Base-by-base conservation (phyloP, 1,284 basidiomycete species). In the Tilletia setariae region DNA sequence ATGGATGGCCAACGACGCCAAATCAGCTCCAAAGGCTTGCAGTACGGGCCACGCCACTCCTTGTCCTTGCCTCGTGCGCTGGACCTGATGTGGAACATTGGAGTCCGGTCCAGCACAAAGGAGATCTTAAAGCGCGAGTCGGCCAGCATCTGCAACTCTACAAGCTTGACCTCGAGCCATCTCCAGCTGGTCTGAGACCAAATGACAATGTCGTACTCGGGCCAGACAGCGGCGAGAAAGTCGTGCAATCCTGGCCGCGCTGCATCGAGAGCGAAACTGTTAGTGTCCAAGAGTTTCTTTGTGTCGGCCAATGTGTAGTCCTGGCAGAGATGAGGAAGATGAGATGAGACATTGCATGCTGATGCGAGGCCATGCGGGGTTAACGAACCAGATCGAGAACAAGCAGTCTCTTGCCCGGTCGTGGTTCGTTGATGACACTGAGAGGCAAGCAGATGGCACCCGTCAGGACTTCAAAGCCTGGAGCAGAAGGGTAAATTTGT, bases 111-210 rank as follows among this genome's bases (percentile, higher is more conserved):
- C 6, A 28, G n/a, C n/a, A 46, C 25, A 21, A 47, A 46, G 6
- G 59, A 63, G 19, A 53, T 47, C 63, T 51, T 11, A 40, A 72
- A 78, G 43, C 72, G 67, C 13, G 69, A 53, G 53, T 78, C 72
- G 43, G 69, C 70, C 23, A 95, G 84, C 88, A 94, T 91, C 28
- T 88, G 91, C 28, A 95, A 86, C 82, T 95, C 93, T 19, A 91
- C 88, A 3, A 96, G 86, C 83, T 95, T 96, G 40, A 89, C 88
- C 83, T 96, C 93, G 32, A 95, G 86, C 92, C 92, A 95, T 63
- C 92, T 86, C 92, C 92, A 94, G 71, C 88, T 89, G 0, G 92
- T 94, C 67, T 83, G 79, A 21, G 83, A 75, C 77, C 77, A 79
- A 6, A 77, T 69, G 67, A 74, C 74, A 35, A 81, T 76, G 68